Percentiles rank a stretch among this genome's conserved stretches.
phyloP scores from a whole-genome alignment of 1,139 yeast genomes.

The Entelexis sorbosivorans region DNA sequence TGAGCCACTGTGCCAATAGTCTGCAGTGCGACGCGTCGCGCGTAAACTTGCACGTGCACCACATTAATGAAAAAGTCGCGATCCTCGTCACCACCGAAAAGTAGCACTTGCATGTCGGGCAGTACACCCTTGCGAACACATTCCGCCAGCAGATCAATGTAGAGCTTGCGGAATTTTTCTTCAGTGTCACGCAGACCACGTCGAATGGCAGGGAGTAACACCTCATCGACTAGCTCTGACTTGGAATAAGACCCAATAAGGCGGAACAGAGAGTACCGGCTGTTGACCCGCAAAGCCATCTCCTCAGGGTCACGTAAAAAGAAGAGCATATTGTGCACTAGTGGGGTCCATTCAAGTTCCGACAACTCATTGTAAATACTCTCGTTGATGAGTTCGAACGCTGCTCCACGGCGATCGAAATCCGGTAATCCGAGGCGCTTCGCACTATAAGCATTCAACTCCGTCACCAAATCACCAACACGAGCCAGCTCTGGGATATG shows the following conservation, averaged over 20 bases:
- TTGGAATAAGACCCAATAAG: conserved; percentile 46
- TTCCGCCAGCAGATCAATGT: conserved; percentile 34
- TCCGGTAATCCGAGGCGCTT: conserved; percentile 64
- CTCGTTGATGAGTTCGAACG: conserved; percentile 59
- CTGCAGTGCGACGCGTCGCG: conserved; percentile 74
- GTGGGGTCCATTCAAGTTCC: conserved; percentile 66
- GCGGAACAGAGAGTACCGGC: conserved; percentile 52
- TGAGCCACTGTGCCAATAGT: conserved; percentile 34
- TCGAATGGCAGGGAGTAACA: conserved; percentile 56
- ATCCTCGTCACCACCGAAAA: conserved; percentile 64
- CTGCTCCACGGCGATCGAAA: conserved; percentile 60
- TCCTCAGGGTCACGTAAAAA: conserved; percentile 73
- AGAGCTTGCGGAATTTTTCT: conserved; percentile 63
- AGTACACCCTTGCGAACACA: conserved; percentile 17
- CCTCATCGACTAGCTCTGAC: conserved; percentile 39
- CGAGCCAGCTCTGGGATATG: conserved; percentile 38
- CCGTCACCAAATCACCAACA: conserved; percentile 45
- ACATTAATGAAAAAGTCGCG: conserved; percentile 75
- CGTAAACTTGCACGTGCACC: conserved; percentile 71
- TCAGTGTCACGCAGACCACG: conserved; percentile 53
- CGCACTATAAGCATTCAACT: conserved; percentile 57
- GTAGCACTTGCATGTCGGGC: conserved; percentile 34
- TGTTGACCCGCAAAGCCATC: conserved; percentile 67
- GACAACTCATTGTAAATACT: conserved; percentile 36
- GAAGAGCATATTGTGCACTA: conserved; percentile 55